These are phyloP conservation scores for Diospyros lotus DNA, from an alignment of 148 eudicot genomes.

Conservation along the genomic window DNA sequence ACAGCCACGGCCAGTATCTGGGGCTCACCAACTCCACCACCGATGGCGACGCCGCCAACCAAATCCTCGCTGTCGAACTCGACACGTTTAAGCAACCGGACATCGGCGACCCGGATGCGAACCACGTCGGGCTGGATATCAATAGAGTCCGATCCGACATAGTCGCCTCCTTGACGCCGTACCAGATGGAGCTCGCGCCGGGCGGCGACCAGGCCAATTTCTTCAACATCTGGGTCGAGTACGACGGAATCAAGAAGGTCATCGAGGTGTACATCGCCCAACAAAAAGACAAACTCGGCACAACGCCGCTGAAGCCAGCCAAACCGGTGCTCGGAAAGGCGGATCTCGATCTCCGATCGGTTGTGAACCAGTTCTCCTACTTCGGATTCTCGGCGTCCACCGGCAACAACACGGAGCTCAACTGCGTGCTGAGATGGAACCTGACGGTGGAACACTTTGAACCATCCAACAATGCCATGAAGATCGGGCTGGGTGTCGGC, in stretches of 20 bases:
- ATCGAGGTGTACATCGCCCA: constrained; percentile 50
- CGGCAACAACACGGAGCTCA: constrained; percentile 44
- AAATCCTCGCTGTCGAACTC: constrained; percentile 64
- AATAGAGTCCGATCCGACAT: constrained; percentile 42
- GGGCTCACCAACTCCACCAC: constrained; percentile 60
- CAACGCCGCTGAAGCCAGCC: constrained; percentile 32
- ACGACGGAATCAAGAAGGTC: constrained; percentile 40
- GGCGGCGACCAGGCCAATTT: constrained; percentile 22
- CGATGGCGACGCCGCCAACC: constrained; percentile 34
- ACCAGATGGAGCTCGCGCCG: constrained; percentile 45
- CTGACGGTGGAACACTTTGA: constrained; percentile 46
- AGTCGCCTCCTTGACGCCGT: constrained; percentile 20
- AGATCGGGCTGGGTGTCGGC: constrained; percentile 18
- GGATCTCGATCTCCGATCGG: constrained; percentile 37
- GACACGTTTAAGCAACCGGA: constrained; percentile 46
- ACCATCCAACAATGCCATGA: constrained; percentile 1
- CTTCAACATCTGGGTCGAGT: constrained; percentile 70
- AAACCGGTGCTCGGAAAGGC: constrained; percentile 36
- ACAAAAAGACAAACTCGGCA: background rate
- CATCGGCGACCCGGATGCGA: constrained; percentile 59
- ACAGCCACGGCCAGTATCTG: constrained; percentile 51
- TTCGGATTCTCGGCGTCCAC: constrained; percentile 88
- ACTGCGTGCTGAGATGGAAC: constrained; percentile 83
- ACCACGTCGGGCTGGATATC: constrained; percentile 66
- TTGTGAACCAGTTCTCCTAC: constrained; percentile 46